Percentiles rank a stretch among this genome's conserved stretches.
phyloP scores from a whole-genome alignment of 2,329 filamentous ascomycete species.

The Didymella glomerata region DNA sequence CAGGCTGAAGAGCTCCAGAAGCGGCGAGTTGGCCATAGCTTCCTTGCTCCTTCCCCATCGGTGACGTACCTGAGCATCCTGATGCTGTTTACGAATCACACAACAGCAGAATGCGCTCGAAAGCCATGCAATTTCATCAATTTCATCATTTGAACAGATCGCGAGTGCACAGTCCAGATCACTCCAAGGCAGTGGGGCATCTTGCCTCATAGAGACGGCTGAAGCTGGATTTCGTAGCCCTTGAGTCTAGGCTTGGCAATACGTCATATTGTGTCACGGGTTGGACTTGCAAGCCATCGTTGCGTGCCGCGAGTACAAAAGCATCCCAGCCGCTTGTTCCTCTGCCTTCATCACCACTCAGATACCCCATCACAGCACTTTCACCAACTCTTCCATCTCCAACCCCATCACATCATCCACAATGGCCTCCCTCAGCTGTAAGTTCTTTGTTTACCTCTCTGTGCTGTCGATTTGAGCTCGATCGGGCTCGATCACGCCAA shows the following conservation, averaged over 20 bases:
- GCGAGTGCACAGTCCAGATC: conserved; percentile 28
- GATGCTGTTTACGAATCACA: conserved; percentile 7
- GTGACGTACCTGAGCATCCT: conserved; percentile 27
- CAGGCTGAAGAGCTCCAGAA: conserved; percentile 6
- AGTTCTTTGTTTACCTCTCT: conserved; percentile 38
- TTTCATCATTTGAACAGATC: conserved; percentile 25
- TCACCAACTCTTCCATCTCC: conserved; percentile 27
- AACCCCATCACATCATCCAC: conserved; percentile 44
- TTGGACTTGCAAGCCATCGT: conserved; percentile 41
- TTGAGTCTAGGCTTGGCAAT: conserved; percentile 32
- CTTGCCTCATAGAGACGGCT: conserved; percentile 31
- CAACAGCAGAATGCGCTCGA: conserved; percentile 13
- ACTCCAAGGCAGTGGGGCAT: conserved; percentile 23
- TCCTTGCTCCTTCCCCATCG: conserved; percentile 16
- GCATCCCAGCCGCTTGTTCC: conserved; percentile 39
- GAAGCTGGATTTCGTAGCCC: conserved; percentile 30
- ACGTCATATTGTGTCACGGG: conserved; percentile 40
- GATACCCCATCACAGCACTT: conserved; percentile 23
- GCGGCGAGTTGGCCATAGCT: conserved; percentile 19
- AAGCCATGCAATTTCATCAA: conserved; percentile 22
- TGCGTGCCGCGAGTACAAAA: conserved; percentile 43
- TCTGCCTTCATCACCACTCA: conserved; percentile 27
- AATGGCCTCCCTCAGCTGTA: conserved; percentile 69
- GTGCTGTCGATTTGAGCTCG: neutral
- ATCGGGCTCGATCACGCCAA: conserved; percentile 11